Conservation (phyloP, 441 rosid genomes). For the Aleurites moluccanus region DNA sequence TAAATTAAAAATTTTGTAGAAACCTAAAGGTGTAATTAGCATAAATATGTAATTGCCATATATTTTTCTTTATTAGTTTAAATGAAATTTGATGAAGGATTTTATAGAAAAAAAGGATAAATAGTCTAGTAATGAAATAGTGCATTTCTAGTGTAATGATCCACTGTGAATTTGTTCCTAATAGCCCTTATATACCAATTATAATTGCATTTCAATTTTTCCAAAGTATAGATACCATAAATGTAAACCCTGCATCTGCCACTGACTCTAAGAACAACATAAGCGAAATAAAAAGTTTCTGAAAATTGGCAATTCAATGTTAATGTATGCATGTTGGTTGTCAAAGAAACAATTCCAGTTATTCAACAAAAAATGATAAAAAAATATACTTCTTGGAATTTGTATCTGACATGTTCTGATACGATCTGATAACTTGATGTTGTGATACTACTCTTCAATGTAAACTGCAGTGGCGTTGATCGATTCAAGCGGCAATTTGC, state of each 20-base stretch:
- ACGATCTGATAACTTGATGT: background rate
- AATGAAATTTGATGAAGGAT: background rate
- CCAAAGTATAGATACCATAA: background rate
- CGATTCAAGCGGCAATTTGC: constrained; percentile 97
- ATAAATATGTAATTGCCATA: no score
- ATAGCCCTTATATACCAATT: background rate
- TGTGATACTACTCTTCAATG: constrained; percentile 17
- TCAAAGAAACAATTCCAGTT: background rate
- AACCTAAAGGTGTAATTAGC: background rate
- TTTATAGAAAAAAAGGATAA: no score
- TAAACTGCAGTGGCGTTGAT: constrained; percentile 80
- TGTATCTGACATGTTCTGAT: background rate
- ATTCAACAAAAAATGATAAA: background rate
- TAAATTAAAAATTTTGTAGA: no score
- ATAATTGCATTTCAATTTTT: background rate
- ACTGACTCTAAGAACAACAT: background rate
- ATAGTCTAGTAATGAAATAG: no score
- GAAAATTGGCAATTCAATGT: background rate
- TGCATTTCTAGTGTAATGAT: background rate
- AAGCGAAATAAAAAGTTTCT: background rate
- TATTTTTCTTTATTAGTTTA: background rate
- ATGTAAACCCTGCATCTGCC: background rate
- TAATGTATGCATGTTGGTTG: background rate
- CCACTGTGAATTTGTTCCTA: background rate
- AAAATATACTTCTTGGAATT: background rate